Percentiles rank a stretch among this genome's conserved stretches.
phyloP scores from a whole-genome alignment of 164 flowering plant species.

The Santalum album region DNA sequence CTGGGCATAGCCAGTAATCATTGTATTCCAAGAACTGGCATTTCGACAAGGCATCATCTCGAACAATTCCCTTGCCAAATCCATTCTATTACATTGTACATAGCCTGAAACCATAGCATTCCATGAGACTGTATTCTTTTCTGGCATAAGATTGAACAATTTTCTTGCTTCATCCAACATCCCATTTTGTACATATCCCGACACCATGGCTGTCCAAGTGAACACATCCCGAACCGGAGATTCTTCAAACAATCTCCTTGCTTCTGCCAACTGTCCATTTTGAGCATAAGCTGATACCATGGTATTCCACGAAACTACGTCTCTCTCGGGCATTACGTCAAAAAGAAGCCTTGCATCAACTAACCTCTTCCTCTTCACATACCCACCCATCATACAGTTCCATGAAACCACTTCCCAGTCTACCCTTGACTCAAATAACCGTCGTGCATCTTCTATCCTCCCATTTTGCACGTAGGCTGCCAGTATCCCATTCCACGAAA shows the following conservation, averaged over 20 bases:
- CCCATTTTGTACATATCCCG: conserved; percentile 80
- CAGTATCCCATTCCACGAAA: conserved; percentile 84
- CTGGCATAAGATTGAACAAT: conserved; percentile 74
- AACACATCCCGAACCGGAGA: conserved; percentile 62
- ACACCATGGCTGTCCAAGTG: conserved; percentile 89
- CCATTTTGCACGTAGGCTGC: conserved; percentile 81
- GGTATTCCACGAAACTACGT: conserved; percentile 81
- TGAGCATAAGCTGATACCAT: conserved; percentile 81
- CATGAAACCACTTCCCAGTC: conserved; percentile 74
- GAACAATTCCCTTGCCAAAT: conserved; percentile 64
- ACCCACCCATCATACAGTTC: conserved; percentile 84
- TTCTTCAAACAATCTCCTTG: conserved; percentile 56
- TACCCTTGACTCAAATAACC: conserved; percentile 45
- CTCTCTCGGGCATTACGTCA: conserved; percentile 61
- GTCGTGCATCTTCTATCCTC: conserved; percentile 52
- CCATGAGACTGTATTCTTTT: conserved; percentile 72
- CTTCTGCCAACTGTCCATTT: conserved; percentile 49
- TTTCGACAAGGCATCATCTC: conserved; percentile 68
- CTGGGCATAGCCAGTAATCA: conserved; percentile 88
- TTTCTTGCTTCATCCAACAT: conserved; percentile 57
- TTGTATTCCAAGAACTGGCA: conserved; percentile 85
- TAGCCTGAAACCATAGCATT: conserved; percentile 90
- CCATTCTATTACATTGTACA: conserved; percentile 50
- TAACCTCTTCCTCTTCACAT: conserved; percentile 54
- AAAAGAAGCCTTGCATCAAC: conserved; percentile 56